Percentiles rank a stretch among this genome's conserved stretches.
Conservation (phyloP, 495 filamentous ascomycete species). For the Thermochaetoides thermophila region DNA sequence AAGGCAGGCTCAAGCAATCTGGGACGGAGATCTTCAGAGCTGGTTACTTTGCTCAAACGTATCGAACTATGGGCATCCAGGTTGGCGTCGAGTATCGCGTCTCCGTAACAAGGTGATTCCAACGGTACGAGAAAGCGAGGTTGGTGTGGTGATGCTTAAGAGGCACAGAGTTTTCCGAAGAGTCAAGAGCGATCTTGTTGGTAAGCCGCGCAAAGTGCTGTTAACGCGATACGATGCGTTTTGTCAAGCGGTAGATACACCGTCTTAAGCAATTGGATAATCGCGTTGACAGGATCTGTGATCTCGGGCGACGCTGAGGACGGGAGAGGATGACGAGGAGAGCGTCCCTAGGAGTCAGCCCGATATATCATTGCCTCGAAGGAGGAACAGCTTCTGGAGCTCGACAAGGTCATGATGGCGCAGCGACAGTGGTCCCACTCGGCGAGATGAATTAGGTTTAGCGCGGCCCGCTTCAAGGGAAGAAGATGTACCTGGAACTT, state of each 20-base stretch:
- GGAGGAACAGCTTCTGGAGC: conserved; percentile 1
- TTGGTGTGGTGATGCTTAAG: too few relatives aligned
- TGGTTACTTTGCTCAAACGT: conserved; percentile 1
- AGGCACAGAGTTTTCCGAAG: too few relatives aligned
- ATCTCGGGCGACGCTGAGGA: conserved; percentile 5
- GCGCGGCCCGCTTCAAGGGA: conserved; percentile 1
- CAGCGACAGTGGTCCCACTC: conserved; percentile 15
- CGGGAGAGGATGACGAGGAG: conserved; percentile 17
- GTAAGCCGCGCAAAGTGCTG: not conserved
- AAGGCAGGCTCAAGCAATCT: conserved; percentile 1
- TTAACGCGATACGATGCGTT: not conserved
- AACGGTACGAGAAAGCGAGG: too few relatives aligned
- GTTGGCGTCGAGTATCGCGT: too few relatives aligned
- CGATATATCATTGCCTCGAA: conserved; percentile 32
- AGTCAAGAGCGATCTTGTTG: too few relatives aligned
- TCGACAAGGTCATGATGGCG: conserved; percentile 12
- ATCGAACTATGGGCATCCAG: too few relatives aligned
- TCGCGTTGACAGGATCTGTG: conserved; percentile 1
- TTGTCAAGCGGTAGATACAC: not conserved
- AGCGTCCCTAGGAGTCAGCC: conserved; percentile 32
- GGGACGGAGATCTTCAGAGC: not conserved
- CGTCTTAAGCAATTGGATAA: conserved; percentile 1
- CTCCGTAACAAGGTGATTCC: too few relatives aligned
- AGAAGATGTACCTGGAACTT: conserved; percentile 3
- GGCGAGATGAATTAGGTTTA: conserved; percentile 20